Conservation (phyloP, 2,329 filamentous ascomycete genomes). For the Acrodontium crateriforme region DNA sequence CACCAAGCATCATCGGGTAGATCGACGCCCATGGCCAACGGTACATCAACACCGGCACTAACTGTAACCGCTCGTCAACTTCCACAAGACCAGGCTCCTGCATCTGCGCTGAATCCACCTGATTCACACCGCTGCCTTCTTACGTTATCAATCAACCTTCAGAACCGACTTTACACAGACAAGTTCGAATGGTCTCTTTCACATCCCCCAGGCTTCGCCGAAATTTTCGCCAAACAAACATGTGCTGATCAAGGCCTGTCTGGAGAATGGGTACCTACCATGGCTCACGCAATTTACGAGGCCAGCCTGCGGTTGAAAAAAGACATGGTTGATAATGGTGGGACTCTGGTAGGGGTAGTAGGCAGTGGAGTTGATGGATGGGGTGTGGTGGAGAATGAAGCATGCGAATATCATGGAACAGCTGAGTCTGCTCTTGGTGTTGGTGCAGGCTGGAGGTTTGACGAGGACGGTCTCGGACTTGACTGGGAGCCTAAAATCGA, state of each 20-base stretch:
- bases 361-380: slow-evolving; percentile 54
- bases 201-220: slow-evolving; percentile 80
- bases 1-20: slow-evolving; percentile 27
- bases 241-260: slow-evolving; percentile 81
- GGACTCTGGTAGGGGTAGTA: slow-evolving; percentile 47
- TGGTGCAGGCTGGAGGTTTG: slow-evolving; percentile 92
- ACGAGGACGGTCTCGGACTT: slow-evolving; percentile 66
- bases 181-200: slow-evolving; percentile 96
- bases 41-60: slow-evolving; percentile 37
- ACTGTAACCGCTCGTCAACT: slow-evolving; percentile 57
- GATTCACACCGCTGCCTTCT: slow-evolving; percentile 92
- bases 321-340: slow-evolving; percentile 80
- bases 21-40: slow-evolving; percentile 32
- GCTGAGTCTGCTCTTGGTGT: slow-evolving; percentile 32
- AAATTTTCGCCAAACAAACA: slow-evolving; percentile 82
- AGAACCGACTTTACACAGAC: slow-evolving; percentile 85
- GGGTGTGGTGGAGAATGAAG: slow-evolving; percentile 76
- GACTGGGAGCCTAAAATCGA: slow-evolving; percentile 41
- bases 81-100: slow-evolving; percentile 13
- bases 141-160: slow-evolving; percentile 77
- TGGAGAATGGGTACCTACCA: slow-evolving; percentile 86
- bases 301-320: slow-evolving; percentile 87
- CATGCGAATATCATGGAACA: slow-evolving; percentile 45
- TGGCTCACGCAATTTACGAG: slow-evolving; percentile 95
- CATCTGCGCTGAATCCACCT: slow-evolving; percentile 65